These are phyloP conservation scores for Pseudogymnoascus sp. DNA, from an alignment of 2,329 filamentous ascomycete species.

Conservation along the genomic window DNA sequence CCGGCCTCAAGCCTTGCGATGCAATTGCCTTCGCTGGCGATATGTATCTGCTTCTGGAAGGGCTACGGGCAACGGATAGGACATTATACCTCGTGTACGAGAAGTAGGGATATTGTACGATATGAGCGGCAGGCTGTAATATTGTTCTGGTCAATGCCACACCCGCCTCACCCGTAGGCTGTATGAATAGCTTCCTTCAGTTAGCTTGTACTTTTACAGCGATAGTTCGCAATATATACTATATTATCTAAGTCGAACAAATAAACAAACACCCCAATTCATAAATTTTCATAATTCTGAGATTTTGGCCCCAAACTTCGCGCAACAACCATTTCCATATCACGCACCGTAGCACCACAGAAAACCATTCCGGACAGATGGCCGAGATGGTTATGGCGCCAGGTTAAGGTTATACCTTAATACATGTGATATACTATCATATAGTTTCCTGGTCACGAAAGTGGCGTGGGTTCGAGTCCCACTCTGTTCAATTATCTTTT, in stretches of 20 bases:
- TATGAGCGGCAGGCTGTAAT: neutral
- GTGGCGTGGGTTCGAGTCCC: conserved; percentile 33
- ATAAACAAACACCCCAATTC: neutral
- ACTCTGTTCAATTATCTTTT: conserved; percentile 25
- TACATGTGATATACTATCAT: conserved; percentile 2
- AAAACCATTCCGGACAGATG: neutral
- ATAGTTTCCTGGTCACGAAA: conserved; percentile 30
- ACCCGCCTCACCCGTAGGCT: neutral
- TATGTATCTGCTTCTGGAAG: neutral
- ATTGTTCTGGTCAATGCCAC: neutral
- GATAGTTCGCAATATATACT: neutral
- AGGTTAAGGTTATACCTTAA: conserved; percentile 9
- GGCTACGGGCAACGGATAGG: neutral
- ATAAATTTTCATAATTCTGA: neutral
- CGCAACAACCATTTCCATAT: neutral
- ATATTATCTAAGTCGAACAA: neutral
- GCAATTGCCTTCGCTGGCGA: neutral
- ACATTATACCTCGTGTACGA: neutral
- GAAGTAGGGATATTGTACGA: neutral
- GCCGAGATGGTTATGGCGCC: conserved; percentile 5
- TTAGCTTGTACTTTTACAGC: neutral
- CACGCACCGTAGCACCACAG: neutral
- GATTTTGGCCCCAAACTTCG: neutral
- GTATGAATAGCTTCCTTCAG: neutral
- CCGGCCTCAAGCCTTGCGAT: too few species aligned